phyloP scores from a whole-genome alignment of 2,329 filamentous ascomycete genomes.

The Ambrosiella beaveri region DNA sequence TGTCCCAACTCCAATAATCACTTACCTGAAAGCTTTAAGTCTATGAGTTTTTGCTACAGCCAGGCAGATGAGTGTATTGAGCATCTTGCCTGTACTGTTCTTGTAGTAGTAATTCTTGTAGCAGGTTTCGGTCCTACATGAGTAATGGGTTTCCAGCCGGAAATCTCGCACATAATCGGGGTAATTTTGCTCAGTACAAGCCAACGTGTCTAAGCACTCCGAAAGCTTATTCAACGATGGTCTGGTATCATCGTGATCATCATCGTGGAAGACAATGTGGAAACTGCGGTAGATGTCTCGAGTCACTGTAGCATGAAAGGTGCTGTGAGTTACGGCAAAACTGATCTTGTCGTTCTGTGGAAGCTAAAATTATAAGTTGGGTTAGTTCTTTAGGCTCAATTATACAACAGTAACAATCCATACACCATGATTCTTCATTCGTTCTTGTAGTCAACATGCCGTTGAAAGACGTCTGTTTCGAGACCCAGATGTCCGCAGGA shows the following conservation, averaged over 20 bases:
- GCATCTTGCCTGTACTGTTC: constrained; percentile 42
- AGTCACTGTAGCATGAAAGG: constrained; percentile 40
- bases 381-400: neutral
- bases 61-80: constrained; percentile 42
- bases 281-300: constrained; percentile 42
- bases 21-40: constrained; percentile 40
- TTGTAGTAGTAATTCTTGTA: constrained; percentile 38
- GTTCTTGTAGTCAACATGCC: no score
- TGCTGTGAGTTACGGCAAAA: constrained; percentile 39
- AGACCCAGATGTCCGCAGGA: no score
- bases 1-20: constrained; percentile 2
- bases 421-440: no score
- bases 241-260: constrained; percentile 27
- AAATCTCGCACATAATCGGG: neutral
- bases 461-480: no score
- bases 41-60: constrained; percentile 36
- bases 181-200: neutral
- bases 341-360: constrained; percentile 35
- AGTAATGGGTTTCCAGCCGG: constrained; percentile 6
- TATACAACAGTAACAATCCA: neutral
- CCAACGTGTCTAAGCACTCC: neutral
- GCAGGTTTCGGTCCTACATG: constrained; percentile 33
- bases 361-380: constrained; percentile 23
- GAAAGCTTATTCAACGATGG: constrained; percentile 13
- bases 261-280: constrained; percentile 43